A percentile compares a stretch with the other conserved stretches of the same genome.
Conservation (phyloP, 306 rosid genomes). For the Arachis stenosperma region DNA sequence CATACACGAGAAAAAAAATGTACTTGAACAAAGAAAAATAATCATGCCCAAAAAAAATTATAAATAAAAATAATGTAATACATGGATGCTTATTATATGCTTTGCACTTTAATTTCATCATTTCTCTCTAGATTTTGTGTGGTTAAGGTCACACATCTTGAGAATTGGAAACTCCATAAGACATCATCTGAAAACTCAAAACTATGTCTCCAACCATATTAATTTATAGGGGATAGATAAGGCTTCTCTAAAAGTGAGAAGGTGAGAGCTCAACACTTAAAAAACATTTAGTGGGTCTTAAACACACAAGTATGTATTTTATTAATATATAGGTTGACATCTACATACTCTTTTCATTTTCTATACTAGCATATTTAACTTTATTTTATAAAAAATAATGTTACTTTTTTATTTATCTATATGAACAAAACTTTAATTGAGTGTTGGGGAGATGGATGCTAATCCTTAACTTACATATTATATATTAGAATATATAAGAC, state of each 20-base stretch:
- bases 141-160: neutral
- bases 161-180: neutral
- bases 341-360: too few species aligned
- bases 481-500: neutral
- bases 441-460: neutral
- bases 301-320: too few species aligned
- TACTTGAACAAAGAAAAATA: too few species aligned
- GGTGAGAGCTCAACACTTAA: too few species aligned
- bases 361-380: too few species aligned
- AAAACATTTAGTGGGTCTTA: neutral
- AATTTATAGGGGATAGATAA: neutral
- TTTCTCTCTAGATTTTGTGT: neutral
- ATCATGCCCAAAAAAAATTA: too few species aligned
- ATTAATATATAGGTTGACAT: too few species aligned
- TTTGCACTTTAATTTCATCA: neutral
- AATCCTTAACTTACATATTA: slow-evolving; percentile 1
- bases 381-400: too few species aligned
- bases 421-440: neutral
- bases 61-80: too few species aligned
- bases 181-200: neutral
- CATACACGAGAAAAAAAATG: neutral
- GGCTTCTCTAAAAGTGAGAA: too few species aligned
- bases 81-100: neutral
- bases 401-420: too few species aligned
- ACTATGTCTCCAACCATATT: neutral